Base-by-base conservation (phyloP, 768 basidiomycete species). In the Termitomyces heimii region DNA sequence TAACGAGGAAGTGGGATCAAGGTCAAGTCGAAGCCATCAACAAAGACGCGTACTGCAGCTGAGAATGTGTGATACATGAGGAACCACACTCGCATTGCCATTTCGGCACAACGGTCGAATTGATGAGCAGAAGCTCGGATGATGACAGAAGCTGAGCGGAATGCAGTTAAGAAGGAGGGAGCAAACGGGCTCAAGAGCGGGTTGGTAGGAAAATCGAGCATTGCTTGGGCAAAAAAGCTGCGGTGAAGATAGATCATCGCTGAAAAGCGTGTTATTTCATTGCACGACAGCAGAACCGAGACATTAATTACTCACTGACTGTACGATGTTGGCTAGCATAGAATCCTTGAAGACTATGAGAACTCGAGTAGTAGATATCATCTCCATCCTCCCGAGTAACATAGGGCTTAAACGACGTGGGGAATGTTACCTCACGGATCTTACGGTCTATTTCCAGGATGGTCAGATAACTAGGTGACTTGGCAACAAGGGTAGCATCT, bases 281-380 rank as follows among this genome's bases (percentile, higher is more conserved):
- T 34, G 10, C 22, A 1, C 18, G 26, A 20, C 26, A 39, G 1
- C 18, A 13, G 26, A 20, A 40, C 14, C 13, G 26, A 20, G 22
- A 34, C 13, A 39, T 22, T 7, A 1, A 22, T 9, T 44, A 80
- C 79, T 72, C 64, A 85, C 82, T 80, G 62, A 83, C 81, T 60
- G 81, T 81, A 8, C 82, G 72, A 68, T 80, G 77, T 61, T 83
- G 81, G 43, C 80, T 81, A 4, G 79, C 76, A 66, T 82, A 81
- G 59, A 81, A 82, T 18, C 77, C 81, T 43, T 79, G 73, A 58
- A 83, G 66, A 44, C 79, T 78, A 26, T 78, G 64, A n/a, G 78
- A 76, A 51, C 77, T 76, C 1, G 78, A 79, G 59, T 77, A 73
- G 60, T 77, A 80, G 47, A 76, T 73, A 32, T 77, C 75, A 28